These are phyloP conservation scores for Fusarium clavum DNA, from an alignment of 2,329 filamentous ascomycete species.

Conservation along the genomic window DNA sequence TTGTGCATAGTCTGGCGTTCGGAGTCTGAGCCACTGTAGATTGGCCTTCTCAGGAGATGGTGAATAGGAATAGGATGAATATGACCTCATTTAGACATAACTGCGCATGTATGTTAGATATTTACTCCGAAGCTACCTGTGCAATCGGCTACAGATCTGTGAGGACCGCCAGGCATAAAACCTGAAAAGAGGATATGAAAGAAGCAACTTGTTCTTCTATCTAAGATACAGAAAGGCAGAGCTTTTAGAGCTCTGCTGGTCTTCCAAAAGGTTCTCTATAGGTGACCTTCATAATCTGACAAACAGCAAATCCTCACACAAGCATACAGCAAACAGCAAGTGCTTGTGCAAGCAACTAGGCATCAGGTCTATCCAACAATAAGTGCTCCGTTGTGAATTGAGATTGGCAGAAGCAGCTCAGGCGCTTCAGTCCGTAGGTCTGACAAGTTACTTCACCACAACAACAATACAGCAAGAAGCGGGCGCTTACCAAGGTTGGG, in stretches of 20 bases:
- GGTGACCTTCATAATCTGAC: no score
- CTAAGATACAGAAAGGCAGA: no score
- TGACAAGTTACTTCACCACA: background rate
- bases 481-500: background rate
- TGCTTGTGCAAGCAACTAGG: no score
- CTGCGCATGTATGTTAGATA: background rate
- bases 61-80: slow-evolving; percentile 19
- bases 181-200: no score
- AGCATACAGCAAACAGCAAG: no score
- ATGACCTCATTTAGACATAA: background rate
- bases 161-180: background rate
- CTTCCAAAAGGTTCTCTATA: no score
- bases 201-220: no score
- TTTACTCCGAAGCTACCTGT: background rate
- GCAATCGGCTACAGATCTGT: background rate
- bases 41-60: slow-evolving; percentile 18
- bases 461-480: background rate
- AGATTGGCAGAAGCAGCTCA: background rate
- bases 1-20: slow-evolving; percentile 45
- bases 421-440: background rate
- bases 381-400: background rate
- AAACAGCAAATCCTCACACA: no score
- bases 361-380: no score
- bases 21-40: slow-evolving; percentile 43
- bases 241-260: no score